These are phyloP conservation scores for Wakefieldia striispora DNA, from an alignment of 768 basidiomycete genomes.

Conservation along the genomic window DNA sequence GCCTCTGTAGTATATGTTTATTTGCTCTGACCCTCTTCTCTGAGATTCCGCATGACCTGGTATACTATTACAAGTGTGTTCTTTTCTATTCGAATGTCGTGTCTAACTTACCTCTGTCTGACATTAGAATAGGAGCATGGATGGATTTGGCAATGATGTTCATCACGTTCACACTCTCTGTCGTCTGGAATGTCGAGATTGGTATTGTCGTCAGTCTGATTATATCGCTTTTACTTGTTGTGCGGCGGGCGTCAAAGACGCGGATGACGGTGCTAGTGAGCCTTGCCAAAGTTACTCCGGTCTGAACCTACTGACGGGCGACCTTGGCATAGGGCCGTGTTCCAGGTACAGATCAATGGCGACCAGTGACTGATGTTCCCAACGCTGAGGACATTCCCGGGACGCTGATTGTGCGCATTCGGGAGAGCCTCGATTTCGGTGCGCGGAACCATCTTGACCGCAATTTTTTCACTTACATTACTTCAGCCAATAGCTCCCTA, in stretches of 20 bases:
- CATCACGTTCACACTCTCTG: constrained; percentile 83
- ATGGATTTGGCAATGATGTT: constrained; percentile 83
- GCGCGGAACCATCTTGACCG: constrained; percentile 16
- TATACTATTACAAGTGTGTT: constrained; percentile 78
- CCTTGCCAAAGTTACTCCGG: neutral
- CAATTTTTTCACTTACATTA: constrained; percentile 1
- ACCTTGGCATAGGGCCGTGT: constrained; percentile 66
- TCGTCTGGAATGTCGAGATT: constrained; percentile 89
- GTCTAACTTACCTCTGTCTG: neutral
- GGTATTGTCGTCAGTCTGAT: constrained; percentile 89
- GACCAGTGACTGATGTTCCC: constrained; percentile 82
- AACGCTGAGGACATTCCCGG: constrained; percentile 82
- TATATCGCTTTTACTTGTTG: constrained; percentile 84
- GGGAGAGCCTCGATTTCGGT: constrained; percentile 93
- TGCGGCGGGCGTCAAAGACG: constrained; percentile 83
- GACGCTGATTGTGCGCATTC: constrained; percentile 81
- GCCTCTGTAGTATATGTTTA: constrained; percentile 61
- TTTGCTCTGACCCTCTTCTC: constrained; percentile 82
- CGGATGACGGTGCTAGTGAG: constrained; percentile 86
- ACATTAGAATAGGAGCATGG: constrained; percentile 79
- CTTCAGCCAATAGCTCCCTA: constrained; percentile 87
- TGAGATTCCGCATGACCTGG: constrained; percentile 85
- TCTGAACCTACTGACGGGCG: neutral
- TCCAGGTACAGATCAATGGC: constrained; percentile 88
- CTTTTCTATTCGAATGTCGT: neutral